A percentile compares a stretch with the other conserved stretches of the same genome.
phyloP scores from a whole-genome alignment of 257 asterid genomes.

The Capsicum chinense region DNA sequence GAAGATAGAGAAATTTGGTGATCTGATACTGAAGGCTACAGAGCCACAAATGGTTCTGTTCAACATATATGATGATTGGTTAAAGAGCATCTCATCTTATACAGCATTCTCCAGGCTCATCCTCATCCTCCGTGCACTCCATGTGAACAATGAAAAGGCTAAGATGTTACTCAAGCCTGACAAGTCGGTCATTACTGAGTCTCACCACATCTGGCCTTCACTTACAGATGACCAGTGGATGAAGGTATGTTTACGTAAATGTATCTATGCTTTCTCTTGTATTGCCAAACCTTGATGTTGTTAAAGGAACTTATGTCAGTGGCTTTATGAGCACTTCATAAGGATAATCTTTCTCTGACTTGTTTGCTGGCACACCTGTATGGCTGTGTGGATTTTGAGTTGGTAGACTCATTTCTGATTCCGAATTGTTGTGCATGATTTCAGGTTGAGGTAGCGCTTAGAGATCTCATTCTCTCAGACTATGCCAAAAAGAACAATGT shows the following conservation, averaged over 20 bases:
- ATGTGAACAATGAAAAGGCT: slow-evolving; percentile 94
- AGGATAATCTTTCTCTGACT: background rate
- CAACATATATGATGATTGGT: slow-evolving; percentile 98
- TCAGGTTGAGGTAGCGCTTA: slow-evolving; percentile 97
- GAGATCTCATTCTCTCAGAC: slow-evolving; percentile 94
- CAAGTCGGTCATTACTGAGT: slow-evolving; percentile 87
- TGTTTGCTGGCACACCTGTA: background rate
- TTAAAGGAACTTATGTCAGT: background rate
- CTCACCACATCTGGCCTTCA: slow-evolving; percentile 99
- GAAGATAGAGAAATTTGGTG: slow-evolving; percentile 98
- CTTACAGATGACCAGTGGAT: slow-evolving; percentile 95
- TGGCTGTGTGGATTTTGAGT: background rate
- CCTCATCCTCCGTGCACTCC: slow-evolving; percentile 90
- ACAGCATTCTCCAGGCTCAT: slow-evolving; percentile 98
- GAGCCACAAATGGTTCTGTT: slow-evolving; percentile 99
- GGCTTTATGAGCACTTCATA: slow-evolving; percentile 6
- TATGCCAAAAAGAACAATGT: slow-evolving; percentile 99
- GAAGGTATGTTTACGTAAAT: slow-evolving; percentile 59
- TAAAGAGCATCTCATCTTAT: slow-evolving; percentile 91
- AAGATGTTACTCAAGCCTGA: slow-evolving; percentile 99
- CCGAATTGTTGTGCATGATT: slow-evolving; percentile 25
- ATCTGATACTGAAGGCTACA: slow-evolving; percentile 93
- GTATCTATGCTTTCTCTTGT: background rate
- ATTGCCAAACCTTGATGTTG: background rate
- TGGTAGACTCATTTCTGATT: background rate